Conservation (phyloP, 2,329 filamentous ascomycete genomes). For the Stemphylium vesicarium region DNA sequence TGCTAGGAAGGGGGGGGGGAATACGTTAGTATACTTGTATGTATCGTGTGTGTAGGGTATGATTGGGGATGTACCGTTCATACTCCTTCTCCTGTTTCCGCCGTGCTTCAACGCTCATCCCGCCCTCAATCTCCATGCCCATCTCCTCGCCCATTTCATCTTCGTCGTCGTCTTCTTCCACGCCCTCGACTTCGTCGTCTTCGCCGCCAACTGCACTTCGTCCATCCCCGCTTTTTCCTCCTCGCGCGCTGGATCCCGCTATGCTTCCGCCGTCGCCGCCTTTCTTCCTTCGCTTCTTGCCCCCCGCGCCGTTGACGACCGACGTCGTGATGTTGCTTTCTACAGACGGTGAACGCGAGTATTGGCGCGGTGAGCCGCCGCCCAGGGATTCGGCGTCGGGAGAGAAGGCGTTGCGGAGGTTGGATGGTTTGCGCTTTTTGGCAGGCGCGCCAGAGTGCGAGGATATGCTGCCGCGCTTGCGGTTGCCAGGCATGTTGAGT, state of each 20-base stretch:
- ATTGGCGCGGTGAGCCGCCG: constrained; percentile 56
- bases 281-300: constrained; percentile 66
- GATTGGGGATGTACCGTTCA: constrained; percentile 51
- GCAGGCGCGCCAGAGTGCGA: constrained; percentile 51
- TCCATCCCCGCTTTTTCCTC: constrained; percentile 31
- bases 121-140: constrained; percentile 56
- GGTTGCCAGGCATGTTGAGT: constrained; percentile 67
- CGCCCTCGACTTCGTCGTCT: constrained; percentile 61
- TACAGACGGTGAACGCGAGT: constrained; percentile 68
- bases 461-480: constrained; percentile 67
- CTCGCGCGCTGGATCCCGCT: constrained; percentile 46
- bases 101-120: constrained; percentile 61
- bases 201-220: constrained; percentile 51
- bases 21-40: not conserved
- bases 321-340: constrained; percentile 65
- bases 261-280: constrained; percentile 40
- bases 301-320: constrained; percentile 48
- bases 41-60: not conserved
- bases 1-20: constrained; percentile 32
- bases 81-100: constrained; percentile 72
- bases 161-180: constrained; percentile 63
- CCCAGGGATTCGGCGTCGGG: constrained; percentile 61
- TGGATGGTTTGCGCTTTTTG: constrained; percentile 76
- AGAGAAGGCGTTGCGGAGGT: constrained; percentile 80
- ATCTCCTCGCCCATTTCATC: constrained; percentile 55